A percentile compares a stretch with the other conserved stretches of the same genome.
These are phyloP conservation scores for Mycena metata DNA, from an alignment of 768 basidiomycete genomes.

Conservation along the genomic window DNA sequence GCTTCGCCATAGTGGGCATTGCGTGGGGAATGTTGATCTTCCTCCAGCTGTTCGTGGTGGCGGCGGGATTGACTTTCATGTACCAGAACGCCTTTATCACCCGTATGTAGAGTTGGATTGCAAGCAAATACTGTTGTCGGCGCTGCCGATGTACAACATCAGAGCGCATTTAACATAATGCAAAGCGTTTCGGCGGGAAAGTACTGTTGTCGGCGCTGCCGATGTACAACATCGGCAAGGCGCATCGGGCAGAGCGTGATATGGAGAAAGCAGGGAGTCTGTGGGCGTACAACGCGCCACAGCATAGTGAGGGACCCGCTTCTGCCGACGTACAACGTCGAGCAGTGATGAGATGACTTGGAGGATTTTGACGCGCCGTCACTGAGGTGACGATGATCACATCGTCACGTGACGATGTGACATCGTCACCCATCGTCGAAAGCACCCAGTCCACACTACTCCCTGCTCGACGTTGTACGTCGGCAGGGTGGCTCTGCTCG, in stretches of 20 bases:
- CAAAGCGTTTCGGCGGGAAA: not conserved
- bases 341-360: not conserved
- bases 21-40: not conserved
- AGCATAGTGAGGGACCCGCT: not conserved
- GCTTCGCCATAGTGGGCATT: slow-evolving; percentile 14
- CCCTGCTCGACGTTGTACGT: not conserved
- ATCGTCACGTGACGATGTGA: not conserved
- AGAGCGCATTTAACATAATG: not conserved
- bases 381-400: too few species aligned
- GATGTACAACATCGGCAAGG: slow-evolving; percentile 31
- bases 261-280: too few species aligned
- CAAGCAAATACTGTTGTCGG: too few species aligned
- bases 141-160: slow-evolving; percentile 12
- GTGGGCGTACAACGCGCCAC: too few species aligned
- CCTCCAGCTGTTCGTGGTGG: slow-evolving; percentile 17
- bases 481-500: too few species aligned
- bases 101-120: not conserved
- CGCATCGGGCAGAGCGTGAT: too few species aligned
- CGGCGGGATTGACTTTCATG: not conserved
- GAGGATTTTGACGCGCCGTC: too few species aligned
- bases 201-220: not conserved
- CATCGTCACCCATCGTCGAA: not conserved
- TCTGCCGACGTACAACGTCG: slow-evolving; percentile 31
- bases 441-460: too few species aligned
- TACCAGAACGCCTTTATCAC: not conserved